A percentile compares a stretch with the other conserved stretches of the same genome.
Conservation (phyloP, 2,329 filamentous ascomycete genomes). For the Aspergillus glaucus region DNA sequence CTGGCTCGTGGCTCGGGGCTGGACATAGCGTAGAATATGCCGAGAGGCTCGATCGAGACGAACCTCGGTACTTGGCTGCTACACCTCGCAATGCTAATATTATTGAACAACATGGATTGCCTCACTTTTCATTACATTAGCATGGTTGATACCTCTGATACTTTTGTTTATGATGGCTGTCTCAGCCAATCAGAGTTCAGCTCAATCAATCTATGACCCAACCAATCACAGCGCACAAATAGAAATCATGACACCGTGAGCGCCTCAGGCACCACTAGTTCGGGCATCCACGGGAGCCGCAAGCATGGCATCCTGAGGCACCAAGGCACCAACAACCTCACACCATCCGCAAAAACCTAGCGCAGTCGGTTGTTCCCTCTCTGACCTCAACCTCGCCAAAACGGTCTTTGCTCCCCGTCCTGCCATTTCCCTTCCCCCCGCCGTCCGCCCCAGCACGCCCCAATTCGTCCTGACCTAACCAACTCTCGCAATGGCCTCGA, state of each 20-base stretch:
- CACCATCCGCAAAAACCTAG: constrained; percentile 36
- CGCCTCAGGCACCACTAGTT: constrained; percentile 22
- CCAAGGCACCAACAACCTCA: constrained; percentile 16
- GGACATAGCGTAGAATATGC: no score
- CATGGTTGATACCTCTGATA: background rate
- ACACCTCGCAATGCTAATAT: no score
- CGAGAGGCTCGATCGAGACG: no score
- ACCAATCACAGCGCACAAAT: constrained; percentile 22
- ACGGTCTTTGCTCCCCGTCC: constrained; percentile 9
- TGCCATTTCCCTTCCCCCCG: constrained; percentile 6
- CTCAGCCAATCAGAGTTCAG: constrained; percentile 8
- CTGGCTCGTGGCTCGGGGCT: no score
- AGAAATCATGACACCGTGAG: constrained; percentile 13
- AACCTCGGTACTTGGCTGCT: no score
- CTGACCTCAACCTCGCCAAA: constrained; percentile 18
- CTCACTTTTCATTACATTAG: no score
- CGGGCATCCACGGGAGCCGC: constrained; percentile 16
- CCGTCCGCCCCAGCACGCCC: constrained; percentile 4
- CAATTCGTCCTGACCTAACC: constrained; percentile 19
- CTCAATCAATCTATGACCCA: background rate
- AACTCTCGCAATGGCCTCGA: constrained; percentile 54
- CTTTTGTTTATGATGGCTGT: background rate
- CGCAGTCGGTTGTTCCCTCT: constrained; percentile 14
- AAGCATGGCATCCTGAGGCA: constrained; percentile 18
- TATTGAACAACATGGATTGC: no score